phyloP scores from a whole-genome alignment of 345 rosid species.

The Heritiera littoralis region DNA sequence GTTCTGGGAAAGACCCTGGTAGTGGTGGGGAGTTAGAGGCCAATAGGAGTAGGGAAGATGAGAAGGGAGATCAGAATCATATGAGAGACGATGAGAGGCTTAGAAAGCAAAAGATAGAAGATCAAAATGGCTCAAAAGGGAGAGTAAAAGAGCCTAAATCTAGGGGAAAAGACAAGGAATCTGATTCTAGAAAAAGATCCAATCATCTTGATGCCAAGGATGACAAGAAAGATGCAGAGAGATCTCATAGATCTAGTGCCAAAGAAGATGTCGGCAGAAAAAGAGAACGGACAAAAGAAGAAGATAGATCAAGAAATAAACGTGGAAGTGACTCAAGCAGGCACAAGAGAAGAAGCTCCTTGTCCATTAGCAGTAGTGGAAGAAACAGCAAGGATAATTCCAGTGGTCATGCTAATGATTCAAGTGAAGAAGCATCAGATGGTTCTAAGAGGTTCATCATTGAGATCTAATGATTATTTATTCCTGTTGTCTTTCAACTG shows the following conservation, averaged over 20 bases:
- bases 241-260: constrained; percentile 45
- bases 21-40: constrained; percentile 13
- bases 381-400: constrained; percentile 51
- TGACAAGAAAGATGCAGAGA: constrained; percentile 52
- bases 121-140: constrained; percentile 48
- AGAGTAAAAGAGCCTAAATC: constrained; percentile 44
- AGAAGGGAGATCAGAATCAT: constrained; percentile 18
- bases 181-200: constrained; percentile 53
- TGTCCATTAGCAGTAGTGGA: constrained; percentile 56
- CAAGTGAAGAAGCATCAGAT: constrained; percentile 69
- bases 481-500: constrained; percentile 8
- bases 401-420: constrained; percentile 35
- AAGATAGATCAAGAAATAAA: not conserved
- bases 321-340: constrained; percentile 48
- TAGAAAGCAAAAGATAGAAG: constrained; percentile 25
- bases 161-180: constrained; percentile 45
- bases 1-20: constrained; percentile 18
- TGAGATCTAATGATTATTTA: constrained; percentile 20
- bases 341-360: constrained; percentile 67
- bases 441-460: constrained; percentile 66
- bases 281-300: not conserved
- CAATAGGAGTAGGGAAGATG: constrained; percentile 16
- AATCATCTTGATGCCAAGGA: constrained; percentile 43
- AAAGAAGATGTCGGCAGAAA: not conserved
- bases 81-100: constrained; percentile 12